Percentiles rank a stretch among this genome's conserved stretches.
phyloP scores from a whole-genome alignment of 2,329 filamentous ascomycete species.

The Ophiocordyceps polyrhachis-furcata region DNA sequence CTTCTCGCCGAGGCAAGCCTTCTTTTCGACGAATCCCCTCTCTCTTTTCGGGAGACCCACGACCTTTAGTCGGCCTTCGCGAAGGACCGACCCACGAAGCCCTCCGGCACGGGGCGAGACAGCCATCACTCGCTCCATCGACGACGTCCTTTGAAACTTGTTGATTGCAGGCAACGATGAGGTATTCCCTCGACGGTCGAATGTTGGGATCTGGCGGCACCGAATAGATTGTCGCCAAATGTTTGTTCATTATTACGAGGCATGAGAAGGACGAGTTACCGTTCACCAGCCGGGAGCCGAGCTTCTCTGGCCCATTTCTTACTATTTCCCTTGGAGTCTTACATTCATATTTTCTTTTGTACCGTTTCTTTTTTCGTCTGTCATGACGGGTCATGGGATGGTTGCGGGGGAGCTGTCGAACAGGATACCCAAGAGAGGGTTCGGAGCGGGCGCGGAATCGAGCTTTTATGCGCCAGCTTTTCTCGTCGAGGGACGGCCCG shows the following conservation, averaged over 20 bases:
- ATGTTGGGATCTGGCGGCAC: background rate
- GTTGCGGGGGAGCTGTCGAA: background rate
- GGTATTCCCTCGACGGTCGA: background rate
- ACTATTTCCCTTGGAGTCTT: background rate
- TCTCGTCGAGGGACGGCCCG: background rate
- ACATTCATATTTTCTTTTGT: background rate
- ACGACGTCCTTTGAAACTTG: slow-evolving; percentile 45
- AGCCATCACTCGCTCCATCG: slow-evolving; percentile 60
- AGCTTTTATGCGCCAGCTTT: background rate
- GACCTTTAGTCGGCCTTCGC: slow-evolving; percentile 29
- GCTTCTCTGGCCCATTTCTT: background rate
- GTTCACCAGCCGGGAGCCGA: background rate
- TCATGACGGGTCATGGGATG: background rate
- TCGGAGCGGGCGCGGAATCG: background rate
- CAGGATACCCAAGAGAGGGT: background rate
- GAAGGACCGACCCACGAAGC: slow-evolving; percentile 49
- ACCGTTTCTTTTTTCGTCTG: background rate
- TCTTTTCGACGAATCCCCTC: slow-evolving; percentile 35
- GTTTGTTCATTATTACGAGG: background rate
- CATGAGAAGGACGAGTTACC: background rate
- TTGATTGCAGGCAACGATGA: background rate
- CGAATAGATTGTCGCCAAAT: background rate
- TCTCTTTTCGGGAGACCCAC: slow-evolving; percentile 26
- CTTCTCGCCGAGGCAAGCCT: slow-evolving; percentile 32
- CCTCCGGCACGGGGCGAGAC: slow-evolving; percentile 56